These are phyloP conservation scores for Lactarius deliciosus DNA, from an alignment of 768 basidiomycete species.

Conservation along the genomic window DNA sequence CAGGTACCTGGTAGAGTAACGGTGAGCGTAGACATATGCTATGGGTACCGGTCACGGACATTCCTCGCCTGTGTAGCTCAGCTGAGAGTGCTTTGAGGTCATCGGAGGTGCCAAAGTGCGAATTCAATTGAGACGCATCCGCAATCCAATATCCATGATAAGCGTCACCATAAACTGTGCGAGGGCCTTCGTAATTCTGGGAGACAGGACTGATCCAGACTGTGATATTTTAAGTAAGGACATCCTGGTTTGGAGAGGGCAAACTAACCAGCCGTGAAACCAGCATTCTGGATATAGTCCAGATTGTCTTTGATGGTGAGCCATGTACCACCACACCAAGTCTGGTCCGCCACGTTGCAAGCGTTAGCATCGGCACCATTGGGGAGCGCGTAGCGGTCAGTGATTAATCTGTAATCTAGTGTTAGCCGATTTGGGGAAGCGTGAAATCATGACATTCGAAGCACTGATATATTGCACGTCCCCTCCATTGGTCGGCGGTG, in stretches of 20 bases:
- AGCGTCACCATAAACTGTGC: constrained; percentile 73
- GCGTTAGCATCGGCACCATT: constrained; percentile 47
- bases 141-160: constrained; percentile 88
- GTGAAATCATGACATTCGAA: not conserved
- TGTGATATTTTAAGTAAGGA: constrained; percentile 29
- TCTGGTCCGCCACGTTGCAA: constrained; percentile 60
- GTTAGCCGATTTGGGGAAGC: not conserved
- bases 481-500: constrained; percentile 71
- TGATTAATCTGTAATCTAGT: constrained; percentile 50
- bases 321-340: constrained; percentile 90
- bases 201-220: constrained; percentile 86
- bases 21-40: not conserved
- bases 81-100: constrained; percentile 67
- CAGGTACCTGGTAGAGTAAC: constrained; percentile 50
- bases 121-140: constrained; percentile 65
- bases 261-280: constrained; percentile 69
- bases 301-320: constrained; percentile 67
- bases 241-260: not conserved
- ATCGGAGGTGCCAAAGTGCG: constrained; percentile 66
- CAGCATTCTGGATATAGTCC: constrained; percentile 83
- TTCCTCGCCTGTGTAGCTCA: constrained; percentile 68
- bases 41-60: constrained; percentile 45
- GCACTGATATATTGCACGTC: constrained; percentile 80
- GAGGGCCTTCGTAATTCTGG: constrained; percentile 71
- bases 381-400: constrained; percentile 75